Evolutionary conservation across 805 yeast species (phyloP).

Genomic region (Cyberlindnera euphorbiae): DNA sequence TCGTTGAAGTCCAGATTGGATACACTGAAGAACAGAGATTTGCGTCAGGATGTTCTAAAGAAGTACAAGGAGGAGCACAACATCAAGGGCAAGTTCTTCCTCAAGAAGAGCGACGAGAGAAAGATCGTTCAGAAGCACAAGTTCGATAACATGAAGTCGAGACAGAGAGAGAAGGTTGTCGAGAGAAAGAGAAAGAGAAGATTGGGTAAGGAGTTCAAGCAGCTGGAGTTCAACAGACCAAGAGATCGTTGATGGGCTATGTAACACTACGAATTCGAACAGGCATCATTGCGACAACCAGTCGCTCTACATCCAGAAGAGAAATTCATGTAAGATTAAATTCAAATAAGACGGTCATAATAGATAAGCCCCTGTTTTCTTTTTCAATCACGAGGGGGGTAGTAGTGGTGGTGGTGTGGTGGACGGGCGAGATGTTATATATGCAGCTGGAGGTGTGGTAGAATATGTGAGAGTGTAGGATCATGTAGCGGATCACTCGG

Average conservation of each 20-base stretch:
- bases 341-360: too few relatives aligned
- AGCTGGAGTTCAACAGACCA: slow-evolving; percentile 32
- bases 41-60: slow-evolving; percentile 66
- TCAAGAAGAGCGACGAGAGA: slow-evolving; percentile 67
- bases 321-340: too few relatives aligned
- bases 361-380: too few relatives aligned
- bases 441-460: neutral
- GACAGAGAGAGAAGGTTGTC: slow-evolving; percentile 74
- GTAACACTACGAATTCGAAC: too few relatives aligned
- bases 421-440: neutral
- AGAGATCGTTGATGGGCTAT: neutral
- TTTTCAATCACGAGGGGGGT: too few relatives aligned
- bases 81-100: slow-evolving; percentile 50
- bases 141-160: slow-evolving; percentile 66
- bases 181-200: slow-evolving; percentile 85
- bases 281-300: too few relatives aligned
- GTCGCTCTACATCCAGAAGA: too few relatives aligned
- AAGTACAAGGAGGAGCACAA: slow-evolving; percentile 42
- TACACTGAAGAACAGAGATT: slow-evolving; percentile 65
- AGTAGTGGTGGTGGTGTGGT: too few relatives aligned
- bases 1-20: slow-evolving; percentile 65
- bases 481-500: too few relatives aligned
- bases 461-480: too few relatives aligned
- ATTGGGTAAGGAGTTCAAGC: slow-evolving; percentile 72
- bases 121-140: slow-evolving; percentile 74